Conservation (phyloP, 176 grass and related monocot genomes). For the Avena sativa region DNA sequence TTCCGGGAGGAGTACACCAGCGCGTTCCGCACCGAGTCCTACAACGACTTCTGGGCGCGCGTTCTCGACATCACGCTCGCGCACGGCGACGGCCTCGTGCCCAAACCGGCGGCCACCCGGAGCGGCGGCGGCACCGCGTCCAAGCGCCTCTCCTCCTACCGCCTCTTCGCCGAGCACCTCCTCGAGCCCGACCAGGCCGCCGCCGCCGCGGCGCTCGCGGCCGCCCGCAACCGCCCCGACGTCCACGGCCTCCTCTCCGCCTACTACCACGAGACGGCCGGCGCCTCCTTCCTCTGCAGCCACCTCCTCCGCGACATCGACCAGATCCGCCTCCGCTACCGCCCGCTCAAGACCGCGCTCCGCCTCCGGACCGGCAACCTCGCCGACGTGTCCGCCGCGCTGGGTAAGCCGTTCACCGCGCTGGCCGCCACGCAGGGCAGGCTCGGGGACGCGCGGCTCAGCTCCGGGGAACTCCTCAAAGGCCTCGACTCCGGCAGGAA, state of each 20-base stretch:
- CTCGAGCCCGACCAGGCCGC: conserved; percentile 86
- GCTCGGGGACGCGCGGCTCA: conserved; percentile 54
- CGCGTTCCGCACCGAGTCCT: conserved; percentile 94
- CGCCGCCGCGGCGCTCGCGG: conserved; percentile 49
- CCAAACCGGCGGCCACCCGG: neutral
- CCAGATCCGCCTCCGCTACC: conserved; percentile 69
- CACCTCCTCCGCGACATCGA: conserved; percentile 83
- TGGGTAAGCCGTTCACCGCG: conserved; percentile 60
- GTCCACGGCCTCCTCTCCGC: conserved; percentile 55
- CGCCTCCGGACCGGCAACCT: conserved; percentile 44
- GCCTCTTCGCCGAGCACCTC: conserved; percentile 78
- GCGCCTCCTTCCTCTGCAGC: conserved; percentile 75
- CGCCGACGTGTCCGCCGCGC: conserved; percentile 56
- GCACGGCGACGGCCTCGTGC: conserved; percentile 71
- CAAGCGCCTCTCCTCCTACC: conserved; percentile 69
- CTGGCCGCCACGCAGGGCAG: conserved; percentile 57
- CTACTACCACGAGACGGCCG: conserved; percentile 81
- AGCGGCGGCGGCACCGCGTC: conserved; percentile 25
- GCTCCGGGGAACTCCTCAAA: conserved; percentile 66
- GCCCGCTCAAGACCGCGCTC: conserved; percentile 78
- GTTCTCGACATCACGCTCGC: conserved; percentile 82
- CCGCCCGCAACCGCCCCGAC: conserved; percentile 41
- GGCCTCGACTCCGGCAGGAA: conserved; percentile 66
- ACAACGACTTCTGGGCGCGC: conserved; percentile 93
- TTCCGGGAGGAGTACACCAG: conserved; percentile 88